Percentiles rank a stretch among this genome's conserved stretches.
phyloP scores from a whole-genome alignment of 306 rosid genomes.

The Ziziphus jujuba region DNA sequence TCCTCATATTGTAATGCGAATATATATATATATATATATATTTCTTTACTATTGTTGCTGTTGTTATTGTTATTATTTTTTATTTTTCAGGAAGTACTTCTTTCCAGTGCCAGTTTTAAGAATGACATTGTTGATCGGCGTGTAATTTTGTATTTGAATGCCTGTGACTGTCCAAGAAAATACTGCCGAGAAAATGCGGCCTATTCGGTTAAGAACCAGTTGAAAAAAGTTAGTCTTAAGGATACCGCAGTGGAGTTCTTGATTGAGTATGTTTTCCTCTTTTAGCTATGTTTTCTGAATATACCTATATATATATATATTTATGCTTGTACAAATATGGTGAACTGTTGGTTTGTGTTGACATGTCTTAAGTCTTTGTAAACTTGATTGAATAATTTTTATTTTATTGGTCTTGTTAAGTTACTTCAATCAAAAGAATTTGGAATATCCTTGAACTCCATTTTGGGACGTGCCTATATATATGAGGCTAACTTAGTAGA shows the following conservation, averaged over 20 bases:
- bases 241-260: conserved; percentile 71
- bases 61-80: conserved; percentile 15
- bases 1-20: background rate
- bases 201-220: conserved; percentile 69
- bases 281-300: conserved; percentile 7
- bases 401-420: too few relatives aligned
- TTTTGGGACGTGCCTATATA: too few relatives aligned
- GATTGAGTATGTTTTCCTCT: conserved; percentile 69
- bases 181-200: conserved; percentile 83
- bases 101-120: conserved; percentile 73
- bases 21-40: too few relatives aligned
- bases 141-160: conserved; percentile 70
- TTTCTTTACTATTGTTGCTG: too few relatives aligned
- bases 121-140: conserved; percentile 79
- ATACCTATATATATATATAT: background rate
- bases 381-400: too few relatives aligned
- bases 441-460: too few relatives aligned
- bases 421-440: too few relatives aligned
- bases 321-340: background rate
- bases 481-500: too few relatives aligned
- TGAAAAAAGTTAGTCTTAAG: conserved; percentile 78
- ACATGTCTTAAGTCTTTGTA: background rate
- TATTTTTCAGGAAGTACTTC: conserved; percentile 75
- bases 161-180: conserved; percentile 72
- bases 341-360: background rate